Base-by-base conservation (phyloP, 345 rosid genomes). In the Moricandia arvensis region DNA sequence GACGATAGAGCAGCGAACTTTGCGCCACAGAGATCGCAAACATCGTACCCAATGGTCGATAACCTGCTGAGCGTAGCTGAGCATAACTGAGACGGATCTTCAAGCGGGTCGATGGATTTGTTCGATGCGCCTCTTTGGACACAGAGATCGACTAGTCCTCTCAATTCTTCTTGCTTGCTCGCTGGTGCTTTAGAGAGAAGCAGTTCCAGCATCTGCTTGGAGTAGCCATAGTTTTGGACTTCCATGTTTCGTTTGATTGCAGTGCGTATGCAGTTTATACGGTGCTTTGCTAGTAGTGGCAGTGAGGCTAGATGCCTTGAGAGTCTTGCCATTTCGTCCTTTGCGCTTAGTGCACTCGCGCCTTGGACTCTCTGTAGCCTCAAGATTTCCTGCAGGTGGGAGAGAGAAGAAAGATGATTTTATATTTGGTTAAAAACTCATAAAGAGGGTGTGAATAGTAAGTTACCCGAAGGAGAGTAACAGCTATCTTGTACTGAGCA, bases 231-330 rank as follows among this genome's bases (percentile, higher is more conserved):
- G 81, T 95, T 95, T 78, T 95, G 99, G 38, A 95, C 97, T 70
- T 95, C 99, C 98, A 92, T 95, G 82, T 95, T 95, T 57, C 97
- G 75, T 84, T 88, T 95, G 76, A 95, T 92, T 59, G 97, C 99
- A 4, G 97, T 92, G 34, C 96, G 91, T 26, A 95, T 89, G 85
- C 98, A 95, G 79, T 90, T 92, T 82, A 95, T 92, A 12, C 99
- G 83, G 82, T 95, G 99, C 82, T 92, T 92, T 66, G 97, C 96
- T 37, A 86, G 89, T 73, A 95, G 87, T 30, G 98, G 96, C 60
- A 92, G 81, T 54, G 99, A 95, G 65, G 91, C 91, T 59, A 95
- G 82, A 81, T 92, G 99, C 57, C 98, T 88, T 8, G 99, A 87
- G 30, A 95, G 84, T 79, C 99, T 88, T 3, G 94, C 99, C 96